Conservation (phyloP, 306 rosid genomes). For the Quercus mongolica region DNA sequence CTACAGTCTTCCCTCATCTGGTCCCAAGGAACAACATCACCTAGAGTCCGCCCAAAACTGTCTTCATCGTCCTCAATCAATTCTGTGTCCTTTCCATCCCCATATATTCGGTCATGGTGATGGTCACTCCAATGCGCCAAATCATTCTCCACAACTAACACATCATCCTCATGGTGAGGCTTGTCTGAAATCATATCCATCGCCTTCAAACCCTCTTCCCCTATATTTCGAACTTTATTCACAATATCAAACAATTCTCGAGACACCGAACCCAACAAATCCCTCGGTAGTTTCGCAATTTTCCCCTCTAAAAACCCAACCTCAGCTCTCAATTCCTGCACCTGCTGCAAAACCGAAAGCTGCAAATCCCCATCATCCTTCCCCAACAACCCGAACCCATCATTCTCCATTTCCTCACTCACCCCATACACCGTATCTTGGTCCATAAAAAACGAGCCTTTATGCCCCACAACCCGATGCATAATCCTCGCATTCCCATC, state of each 20-base stretch:
- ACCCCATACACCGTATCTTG: slow-evolving; percentile 89
- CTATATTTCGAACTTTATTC: slow-evolving; percentile 65
- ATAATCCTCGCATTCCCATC: slow-evolving; percentile 98
- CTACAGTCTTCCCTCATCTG: slow-evolving; percentile 80
- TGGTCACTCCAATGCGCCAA: slow-evolving; percentile 91
- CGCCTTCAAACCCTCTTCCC: slow-evolving; percentile 61
- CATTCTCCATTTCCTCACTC: slow-evolving; percentile 83
- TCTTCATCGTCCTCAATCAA: slow-evolving; percentile 94
- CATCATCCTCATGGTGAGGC: slow-evolving; percentile 62
- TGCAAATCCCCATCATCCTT: slow-evolving; percentile 86
- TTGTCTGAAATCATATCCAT: slow-evolving; percentile 63
- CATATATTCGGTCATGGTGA: slow-evolving; percentile 77
- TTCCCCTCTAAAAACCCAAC: slow-evolving; percentile 75
- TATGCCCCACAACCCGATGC: slow-evolving; percentile 93
- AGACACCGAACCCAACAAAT: slow-evolving; percentile 71
- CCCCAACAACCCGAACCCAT: slow-evolving; percentile 76
- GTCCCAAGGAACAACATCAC: slow-evolving; percentile 92
- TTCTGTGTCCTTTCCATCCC: slow-evolving; percentile 79
- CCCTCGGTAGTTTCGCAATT: slow-evolving; percentile 57
- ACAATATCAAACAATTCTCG: slow-evolving; percentile 72
- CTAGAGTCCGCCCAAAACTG: slow-evolving; percentile 81
- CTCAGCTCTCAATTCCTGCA: slow-evolving; percentile 82
- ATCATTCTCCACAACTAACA: slow-evolving; percentile 88
- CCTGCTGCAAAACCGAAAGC: slow-evolving; percentile 76
- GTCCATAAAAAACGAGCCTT: slow-evolving; percentile 78